Evolutionary conservation across 73 alveolate genomes (phyloP), one percentile per base, ranked within the genome.

Genomic region (Symbiodinium pilosum): DNA sequence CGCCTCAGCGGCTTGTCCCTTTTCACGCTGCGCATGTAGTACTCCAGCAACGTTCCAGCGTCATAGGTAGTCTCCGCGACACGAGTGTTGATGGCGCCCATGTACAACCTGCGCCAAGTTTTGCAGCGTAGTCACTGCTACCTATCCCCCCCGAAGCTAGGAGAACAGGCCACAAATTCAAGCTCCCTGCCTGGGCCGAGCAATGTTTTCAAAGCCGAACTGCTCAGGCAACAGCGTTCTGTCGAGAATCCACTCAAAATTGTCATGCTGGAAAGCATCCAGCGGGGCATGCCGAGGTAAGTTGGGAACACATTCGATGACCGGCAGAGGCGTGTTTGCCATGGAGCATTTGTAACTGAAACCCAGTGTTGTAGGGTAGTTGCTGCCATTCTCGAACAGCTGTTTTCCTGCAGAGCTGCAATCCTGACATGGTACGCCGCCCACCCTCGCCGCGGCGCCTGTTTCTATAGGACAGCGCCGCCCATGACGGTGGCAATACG

Each of bases 391-490:
- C 11, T 6, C 36, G 11, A 56, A 56, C 7, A 18, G 40, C 28
- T 30, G 38, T 12, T 0, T 0, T 14, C 89, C 89, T 9, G 89
- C 89, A 8, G 8, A 6, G 89, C 41, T 18, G 42, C 18, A 83
- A 83, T 83, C 89, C 41, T 83, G 89, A 38, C 89, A 83, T 18
- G 89, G 89, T 36, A 83, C 39, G 24, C 89, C 89, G 36, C 89
- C 89, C 39, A 38, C 12, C 7, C 89, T 56, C 26, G n/a, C 16
- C 16, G 68, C 36, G 24, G 89, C 89, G 20, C 89, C 89, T 18
- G 89, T 83, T 39, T 16, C 2, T 4, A 83, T 14, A 39, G 32
- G 24, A 30, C 89, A 83, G 26, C 36, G 44, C 69, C 41, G 56
- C 20, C 41, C 64, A 38, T 83, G 89, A 11, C 44, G 56, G 42